These are phyloP conservation scores for Calonectria henricotiae DNA, from an alignment of 2,329 filamentous ascomycete species.

Conservation along the genomic window DNA sequence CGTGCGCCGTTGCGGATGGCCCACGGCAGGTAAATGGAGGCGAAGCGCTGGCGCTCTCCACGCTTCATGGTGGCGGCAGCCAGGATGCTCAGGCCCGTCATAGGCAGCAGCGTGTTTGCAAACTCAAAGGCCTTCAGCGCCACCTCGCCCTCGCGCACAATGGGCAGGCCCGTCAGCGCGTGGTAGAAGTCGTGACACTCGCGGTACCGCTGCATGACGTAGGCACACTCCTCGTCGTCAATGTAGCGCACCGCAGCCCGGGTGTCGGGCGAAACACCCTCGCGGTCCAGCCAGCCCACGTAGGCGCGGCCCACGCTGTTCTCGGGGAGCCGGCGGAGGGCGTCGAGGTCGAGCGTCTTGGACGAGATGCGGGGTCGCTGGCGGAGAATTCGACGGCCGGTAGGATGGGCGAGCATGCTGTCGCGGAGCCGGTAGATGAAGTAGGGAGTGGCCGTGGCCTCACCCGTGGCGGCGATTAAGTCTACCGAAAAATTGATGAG, in stretches of 20 bases:
- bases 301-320: conserved; percentile 88
- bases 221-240: conserved; percentile 95
- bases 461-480: conserved; percentile 93
- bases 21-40: conserved; percentile 87
- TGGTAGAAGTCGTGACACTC: conserved; percentile 99
- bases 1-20: conserved; percentile 86
- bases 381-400: conserved; percentile 91
- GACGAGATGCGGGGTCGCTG: conserved; percentile 92
- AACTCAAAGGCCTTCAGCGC: conserved; percentile 99
- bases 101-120: conserved; percentile 92
- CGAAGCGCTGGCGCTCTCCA: conserved; percentile 84
- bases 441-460: conserved; percentile 94
- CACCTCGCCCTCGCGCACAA: conserved; percentile 95
- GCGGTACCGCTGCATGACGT: conserved; percentile 98
- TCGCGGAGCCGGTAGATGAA: conserved; percentile 94
- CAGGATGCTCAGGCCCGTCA: conserved; percentile 91
- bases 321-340: conserved; percentile 80
- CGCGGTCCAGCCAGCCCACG: conserved; percentile 91
- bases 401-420: conserved; percentile 88
- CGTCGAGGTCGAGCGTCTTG: conserved; percentile 75
- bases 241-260: conserved; percentile 88
- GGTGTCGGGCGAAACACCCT: conserved; percentile 94
- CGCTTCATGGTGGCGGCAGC: conserved; percentile 90
- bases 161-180: conserved; percentile 90
- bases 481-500: conserved; percentile 67